Evolutionary conservation across 768 basidiomycete species (phyloP), one percentile per base, ranked within the genome.

Genomic region (Pleurotus ostreatus): DNA sequence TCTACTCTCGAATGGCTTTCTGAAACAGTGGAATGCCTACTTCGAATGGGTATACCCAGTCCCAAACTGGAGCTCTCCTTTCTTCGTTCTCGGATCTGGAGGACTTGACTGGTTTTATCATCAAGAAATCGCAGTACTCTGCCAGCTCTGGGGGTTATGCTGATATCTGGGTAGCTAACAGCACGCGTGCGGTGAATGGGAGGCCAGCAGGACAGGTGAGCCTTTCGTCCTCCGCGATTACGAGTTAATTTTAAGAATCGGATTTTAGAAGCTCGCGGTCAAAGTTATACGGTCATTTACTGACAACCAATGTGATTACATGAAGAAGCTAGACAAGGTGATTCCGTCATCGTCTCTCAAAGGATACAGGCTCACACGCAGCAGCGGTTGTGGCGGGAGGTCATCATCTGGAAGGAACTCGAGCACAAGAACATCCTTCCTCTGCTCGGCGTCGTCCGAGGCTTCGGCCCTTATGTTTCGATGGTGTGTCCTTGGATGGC

Each of bases 401-500:
- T 71, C 30, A 43, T 46, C 9, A 44, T 70, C 7, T 71, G 71
- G 70, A 40, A 65, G 48, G 53, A 25, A 6, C 67, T 71, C 15
- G 55, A 64, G 1, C 71, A 73, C 49, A 48, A 30, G n/a, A 73
- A 71, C n/a, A 44, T 71, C 5, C 26, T 73, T 38, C 70, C 70
- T 22, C 58, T 73, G 0, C 64, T 68, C 2, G 71, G 70, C 15
- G 62, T 61, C 12, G 59, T 63, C 20, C 43, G 12, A 0, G 63
- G 47, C 30, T 71, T 68, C 47, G 70, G 71, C 1, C 63, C 60
- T 7, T 62, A 70, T 52, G 51, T 57, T 1, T 66, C 71, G 1
- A 68, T 71, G 63, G 60, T 71, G 15, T 71, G 57, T 18, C 71
- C 71, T 3, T 71, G 70, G 70, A 45, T 63, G 16, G 66, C 70